These are phyloP conservation scores for Boletus patriciae DNA, from an alignment of 768 basidiomycete genomes.

Conservation along the genomic window DNA sequence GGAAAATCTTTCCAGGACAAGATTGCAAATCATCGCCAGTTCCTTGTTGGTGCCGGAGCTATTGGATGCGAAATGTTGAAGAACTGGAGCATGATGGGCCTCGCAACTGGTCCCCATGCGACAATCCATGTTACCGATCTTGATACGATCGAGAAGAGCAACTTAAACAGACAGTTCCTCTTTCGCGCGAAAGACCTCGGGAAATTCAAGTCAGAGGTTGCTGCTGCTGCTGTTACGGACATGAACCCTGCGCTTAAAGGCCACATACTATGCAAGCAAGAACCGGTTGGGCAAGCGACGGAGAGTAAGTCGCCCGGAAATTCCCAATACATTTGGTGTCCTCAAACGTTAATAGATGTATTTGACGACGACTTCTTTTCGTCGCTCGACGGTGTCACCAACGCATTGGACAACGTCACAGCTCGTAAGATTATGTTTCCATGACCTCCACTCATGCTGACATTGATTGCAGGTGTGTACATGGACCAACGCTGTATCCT, in stretches of 20 bases:
- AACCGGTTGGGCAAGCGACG: constrained; percentile 88
- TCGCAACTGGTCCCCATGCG: constrained; percentile 77
- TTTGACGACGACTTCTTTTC: constrained; percentile 90
- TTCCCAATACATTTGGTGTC: background rate
- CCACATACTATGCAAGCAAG: constrained; percentile 86
- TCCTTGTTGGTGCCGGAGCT: constrained; percentile 97
- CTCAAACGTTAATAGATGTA: constrained; percentile 53
- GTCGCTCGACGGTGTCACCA: constrained; percentile 89
- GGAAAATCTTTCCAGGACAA: constrained; percentile 91
- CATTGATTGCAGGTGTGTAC: constrained; percentile 67
- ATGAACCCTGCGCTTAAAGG: constrained; percentile 93
- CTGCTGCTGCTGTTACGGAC: constrained; percentile 83
- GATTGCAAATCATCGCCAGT: constrained; percentile 86
- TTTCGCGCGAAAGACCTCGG: constrained; percentile 96
- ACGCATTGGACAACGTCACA: constrained; percentile 95
- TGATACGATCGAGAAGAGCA: constrained; percentile 99
- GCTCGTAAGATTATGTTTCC: constrained; percentile 62
- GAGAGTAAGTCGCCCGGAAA: constrained; percentile 64
- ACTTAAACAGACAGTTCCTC: constrained; percentile 96
- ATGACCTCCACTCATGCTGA: background rate
- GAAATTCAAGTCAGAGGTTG: constrained; percentile 95
- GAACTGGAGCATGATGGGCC: constrained; percentile 99
- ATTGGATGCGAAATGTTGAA: constrained; percentile 99
- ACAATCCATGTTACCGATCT: constrained; percentile 92
- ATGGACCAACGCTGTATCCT: constrained; percentile 99